Percentiles rank a stretch among this genome's conserved stretches.
These are phyloP conservation scores for Cladophialophora bantiana DNA, from an alignment of 2,329 filamentous ascomycete genomes.

Conservation along the genomic window DNA sequence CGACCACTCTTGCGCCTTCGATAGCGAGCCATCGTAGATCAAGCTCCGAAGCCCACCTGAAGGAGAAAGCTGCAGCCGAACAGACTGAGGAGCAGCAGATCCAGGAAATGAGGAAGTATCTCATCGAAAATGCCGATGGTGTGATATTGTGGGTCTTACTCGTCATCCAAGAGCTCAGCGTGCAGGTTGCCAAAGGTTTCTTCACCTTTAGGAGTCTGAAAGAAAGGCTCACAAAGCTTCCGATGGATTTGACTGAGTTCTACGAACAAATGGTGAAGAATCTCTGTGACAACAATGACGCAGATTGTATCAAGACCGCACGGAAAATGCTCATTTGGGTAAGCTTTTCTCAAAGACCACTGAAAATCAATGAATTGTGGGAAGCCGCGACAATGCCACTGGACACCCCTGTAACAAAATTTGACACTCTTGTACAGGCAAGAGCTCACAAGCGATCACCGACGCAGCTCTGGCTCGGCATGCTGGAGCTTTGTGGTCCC, in stretches of 20 bases:
- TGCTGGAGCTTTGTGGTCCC: conserved; percentile 1
- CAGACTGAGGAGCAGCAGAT: conserved; percentile 1
- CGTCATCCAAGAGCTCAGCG: conserved; percentile 3
- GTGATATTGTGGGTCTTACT: not conserved
- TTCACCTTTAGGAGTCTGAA: not conserved
- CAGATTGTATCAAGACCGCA: not conserved
- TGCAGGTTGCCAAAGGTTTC: not conserved
- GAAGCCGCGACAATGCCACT: conserved; percentile 3
- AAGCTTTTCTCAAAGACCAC: conserved; percentile 4
- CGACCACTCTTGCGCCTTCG: not conserved
- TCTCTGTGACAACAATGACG: not conserved
- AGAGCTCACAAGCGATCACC: conserved; percentile 1
- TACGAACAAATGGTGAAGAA: conserved; percentile 2
- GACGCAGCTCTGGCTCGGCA: conserved; percentile 1
- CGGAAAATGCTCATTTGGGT: conserved; percentile 3
- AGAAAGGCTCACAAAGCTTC: conserved; percentile 1
- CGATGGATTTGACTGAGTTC: conserved; percentile 3
- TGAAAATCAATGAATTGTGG: conserved; percentile 1
- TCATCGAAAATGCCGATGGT: conserved; percentile 1
- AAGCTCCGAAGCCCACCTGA: not conserved
- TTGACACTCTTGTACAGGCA: not conserved
- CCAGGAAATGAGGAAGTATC: not conserved
- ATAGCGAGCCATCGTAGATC: not conserved
- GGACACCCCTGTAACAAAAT: not conserved
- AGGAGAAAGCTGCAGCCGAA: not conserved